Conservation (phyloP, 805 yeast species). For the Grigorovia humatica region DNA sequence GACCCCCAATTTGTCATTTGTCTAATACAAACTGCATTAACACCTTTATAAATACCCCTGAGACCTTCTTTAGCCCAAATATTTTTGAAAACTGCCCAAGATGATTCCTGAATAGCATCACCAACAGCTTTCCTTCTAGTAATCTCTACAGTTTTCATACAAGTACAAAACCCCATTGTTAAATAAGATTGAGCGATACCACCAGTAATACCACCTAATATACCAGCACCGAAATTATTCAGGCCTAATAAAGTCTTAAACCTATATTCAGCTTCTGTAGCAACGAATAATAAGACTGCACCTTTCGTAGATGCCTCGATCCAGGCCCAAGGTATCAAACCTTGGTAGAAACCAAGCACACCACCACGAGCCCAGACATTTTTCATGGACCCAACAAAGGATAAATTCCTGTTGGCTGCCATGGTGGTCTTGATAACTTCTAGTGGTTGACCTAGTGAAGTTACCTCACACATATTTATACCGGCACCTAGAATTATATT, state of each 20-base stretch:
- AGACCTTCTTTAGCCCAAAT: slow-evolving; percentile 82
- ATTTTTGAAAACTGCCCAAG: slow-evolving; percentile 78
- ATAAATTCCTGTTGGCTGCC: slow-evolving; percentile 86
- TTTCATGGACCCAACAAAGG: slow-evolving; percentile 55
- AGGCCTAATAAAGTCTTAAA: slow-evolving; percentile 49
- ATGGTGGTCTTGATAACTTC: slow-evolving; percentile 95
- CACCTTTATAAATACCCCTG: slow-evolving; percentile 93
- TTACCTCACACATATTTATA: slow-evolving; percentile 81
- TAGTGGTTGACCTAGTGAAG: slow-evolving; percentile 92
- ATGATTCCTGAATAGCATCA: slow-evolving; percentile 50
- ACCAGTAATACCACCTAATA: slow-evolving; percentile 91
- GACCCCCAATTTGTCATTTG: slow-evolving; percentile 99
- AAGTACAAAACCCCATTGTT: slow-evolving; percentile 96
- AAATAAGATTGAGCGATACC: slow-evolving; percentile 95
- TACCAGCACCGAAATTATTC: slow-evolving; percentile 72
- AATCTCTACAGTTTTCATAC: slow-evolving; percentile 98
- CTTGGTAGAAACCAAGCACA: slow-evolving; percentile 84
- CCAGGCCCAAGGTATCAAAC: slow-evolving; percentile 99
- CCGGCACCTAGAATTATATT: slow-evolving; percentile 92
- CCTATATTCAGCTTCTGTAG: slow-evolving; percentile 83
- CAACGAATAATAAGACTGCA: slow-evolving; percentile 85
- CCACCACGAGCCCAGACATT: slow-evolving; percentile 94
- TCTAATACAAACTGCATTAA: slow-evolving; percentile 96
- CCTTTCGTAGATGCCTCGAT: slow-evolving; percentile 99
- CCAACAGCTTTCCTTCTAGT: slow-evolving; percentile 74